Evolutionary conservation across 1,139 yeast species (phyloP).

Genomic region (Yamadazyma taylorii): DNA sequence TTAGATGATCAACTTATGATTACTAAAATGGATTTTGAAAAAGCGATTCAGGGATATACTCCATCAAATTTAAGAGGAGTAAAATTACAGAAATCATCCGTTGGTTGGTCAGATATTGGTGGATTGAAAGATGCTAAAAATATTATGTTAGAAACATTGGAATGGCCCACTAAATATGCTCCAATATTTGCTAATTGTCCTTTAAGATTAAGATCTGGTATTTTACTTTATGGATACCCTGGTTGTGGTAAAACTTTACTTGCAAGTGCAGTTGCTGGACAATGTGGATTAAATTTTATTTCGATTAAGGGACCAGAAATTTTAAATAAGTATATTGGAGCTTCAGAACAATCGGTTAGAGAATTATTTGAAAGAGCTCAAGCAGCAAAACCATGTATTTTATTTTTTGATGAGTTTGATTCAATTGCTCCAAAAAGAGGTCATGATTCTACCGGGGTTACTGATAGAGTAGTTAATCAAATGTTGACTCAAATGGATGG

Average conservation of each 20-base stretch:
- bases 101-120: conserved; percentile 87
- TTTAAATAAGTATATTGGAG: conserved; percentile 94
- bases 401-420: conserved; percentile 95
- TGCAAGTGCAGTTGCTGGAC: conserved; percentile 93
- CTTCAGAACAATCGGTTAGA: conserved; percentile 92
- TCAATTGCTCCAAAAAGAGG: conserved; percentile 98
- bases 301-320: conserved; percentile 97
- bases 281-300: conserved; percentile 91
- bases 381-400: conserved; percentile 89
- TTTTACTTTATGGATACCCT: conserved; percentile 90
- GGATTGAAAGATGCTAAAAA: conserved; percentile 79
- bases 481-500: conserved; percentile 99
- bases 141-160: conserved; percentile 79
- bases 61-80: conserved; percentile 89
- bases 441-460: conserved; percentile 96
- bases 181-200: conserved; percentile 92
- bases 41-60: conserved; percentile 64
- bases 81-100: conserved; percentile 73
- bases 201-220: conserved; percentile 82
- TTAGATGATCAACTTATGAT: conserved; percentile 18
- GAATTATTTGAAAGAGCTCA: conserved; percentile 93
- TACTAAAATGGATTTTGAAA: conserved; percentile 43
- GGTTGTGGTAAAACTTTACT: conserved; percentile 96
- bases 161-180: conserved; percentile 96
- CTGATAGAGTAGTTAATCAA: conserved; percentile 96